phyloP scores from a whole-genome alignment of 768 basidiomycete species.

The Termitomyces sp. region DNA sequence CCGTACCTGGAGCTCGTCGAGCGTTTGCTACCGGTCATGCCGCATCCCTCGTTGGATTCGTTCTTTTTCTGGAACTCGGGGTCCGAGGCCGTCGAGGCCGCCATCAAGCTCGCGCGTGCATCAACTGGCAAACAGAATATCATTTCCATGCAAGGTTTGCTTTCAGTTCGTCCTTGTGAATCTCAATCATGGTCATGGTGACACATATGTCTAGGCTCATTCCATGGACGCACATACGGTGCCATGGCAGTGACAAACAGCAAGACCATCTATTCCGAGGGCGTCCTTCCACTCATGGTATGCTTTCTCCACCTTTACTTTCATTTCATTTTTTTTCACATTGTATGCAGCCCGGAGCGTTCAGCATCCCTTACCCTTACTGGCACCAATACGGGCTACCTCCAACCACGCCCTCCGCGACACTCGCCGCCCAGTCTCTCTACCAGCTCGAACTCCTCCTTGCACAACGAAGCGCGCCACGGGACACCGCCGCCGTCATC shows the following conservation, averaged over 20 bases:
- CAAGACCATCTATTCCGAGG: constrained; percentile 87
- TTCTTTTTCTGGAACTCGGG: constrained; percentile 99
- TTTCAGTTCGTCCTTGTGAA: background rate
- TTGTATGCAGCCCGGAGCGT: constrained; percentile 68
- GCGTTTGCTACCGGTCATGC: constrained; percentile 83
- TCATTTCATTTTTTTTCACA: background rate
- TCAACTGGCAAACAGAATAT: constrained; percentile 83
- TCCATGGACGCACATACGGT: constrained; percentile 91
- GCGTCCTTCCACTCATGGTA: constrained; percentile 80
- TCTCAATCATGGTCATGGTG: background rate
- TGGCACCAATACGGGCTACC: constrained; percentile 80
- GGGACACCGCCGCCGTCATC: constrained; percentile 90
- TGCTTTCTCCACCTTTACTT: background rate
- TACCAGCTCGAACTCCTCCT: constrained; percentile 79
- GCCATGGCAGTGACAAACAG: constrained; percentile 92
- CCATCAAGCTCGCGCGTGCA: constrained; percentile 80
- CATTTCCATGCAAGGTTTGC: constrained; percentile 80
- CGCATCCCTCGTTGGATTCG: constrained; percentile 82
- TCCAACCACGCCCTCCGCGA: constrained; percentile 46
- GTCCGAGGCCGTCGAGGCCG: constrained; percentile 87
- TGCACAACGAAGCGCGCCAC: constrained; percentile 72
- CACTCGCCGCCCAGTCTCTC: constrained; percentile 58
- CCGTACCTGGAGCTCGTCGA: constrained; percentile 88
- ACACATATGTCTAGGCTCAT: constrained; percentile 44
- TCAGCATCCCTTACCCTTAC: constrained; percentile 80